Base-by-base conservation (phyloP, 768 basidiomycete species). In the Russula vinacea region DNA sequence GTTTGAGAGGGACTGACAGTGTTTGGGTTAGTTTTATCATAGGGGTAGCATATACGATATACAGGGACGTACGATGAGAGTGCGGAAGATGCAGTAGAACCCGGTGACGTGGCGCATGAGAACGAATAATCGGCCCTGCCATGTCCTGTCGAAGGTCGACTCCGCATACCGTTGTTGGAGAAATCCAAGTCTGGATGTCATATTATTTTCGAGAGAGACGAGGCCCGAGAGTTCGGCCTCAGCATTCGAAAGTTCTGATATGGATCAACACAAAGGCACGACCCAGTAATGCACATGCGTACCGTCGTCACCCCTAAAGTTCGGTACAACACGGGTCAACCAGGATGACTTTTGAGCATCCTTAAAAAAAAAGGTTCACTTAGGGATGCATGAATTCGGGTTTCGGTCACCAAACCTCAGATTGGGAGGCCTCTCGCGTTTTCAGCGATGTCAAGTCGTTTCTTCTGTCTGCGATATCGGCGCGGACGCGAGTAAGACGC, bases 401-500 rank as follows among this genome's bases (percentile, higher is more conserved):
- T 40, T 17, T 33, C 35, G 32, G 29, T 8, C 5, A 19, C 33
- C 67, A 32, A 32, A 74, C 73, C 71, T 76, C 68, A 19, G 58
- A 10, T 39, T 55, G 70, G 1, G 71, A 64, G 16, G 69, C 72
- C 40, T 76, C 71, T 32, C 76, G 67, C 33, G 71, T 68, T 53
- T 72, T 69, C 8, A 76, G 71, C 14, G 45, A 45, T 6, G 51
- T 47, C 10, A 68, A 24, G 16, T 79, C 78, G 5, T 65, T 71
- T 49, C 76, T 74, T 47, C 80, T 71, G 26, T 76, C 71, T 5
- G 70, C 72, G 17, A 90, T 75, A 70, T 91, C 88, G 53, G 78
- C 79, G n/a, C 81, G 80, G 26, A 90, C 77, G 17, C 82, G 83
- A 24, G 80, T 76, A 9, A 90, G 75, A 1, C 86, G 81, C 45